Evolutionary conservation across 768 basidiomycete genomes (phyloP), one percentile per base, ranked within the genome.

Genomic region (Serendipita sp.): DNA sequence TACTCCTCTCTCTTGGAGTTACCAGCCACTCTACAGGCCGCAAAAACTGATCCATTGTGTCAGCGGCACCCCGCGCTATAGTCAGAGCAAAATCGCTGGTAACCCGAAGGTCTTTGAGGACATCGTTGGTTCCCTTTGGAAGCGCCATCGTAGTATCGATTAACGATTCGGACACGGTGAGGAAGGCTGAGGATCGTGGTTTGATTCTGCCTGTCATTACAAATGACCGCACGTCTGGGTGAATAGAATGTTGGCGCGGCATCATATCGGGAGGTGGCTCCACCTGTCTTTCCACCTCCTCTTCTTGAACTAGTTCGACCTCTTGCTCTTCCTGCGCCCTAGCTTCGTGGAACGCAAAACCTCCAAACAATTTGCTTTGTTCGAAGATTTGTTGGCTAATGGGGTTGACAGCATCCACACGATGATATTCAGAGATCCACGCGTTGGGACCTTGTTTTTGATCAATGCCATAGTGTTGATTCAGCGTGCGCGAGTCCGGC

Each of bases 321-420:
- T 82, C 81, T 66, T 82, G 81, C 66, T 81, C 81, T 67, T 81
- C 79, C 35, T 76, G 76, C 69, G 78, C 69, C 41, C 64, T 68
- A 28, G 38, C 66, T 24, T 70, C 67, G 13, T 56, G 41, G 3
- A 75, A 38, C 0, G 66, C 51, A 8, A 62, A 46, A 13, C 15
- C 45, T 13, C 18, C 18, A 18, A 46, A 46, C 13, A 46, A 18
- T 18, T 46, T 46, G 45, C 45, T 13, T 13, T 24, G 28, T 32
- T 28, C 11, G 11, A 11, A 16, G 30, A 54, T 54, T 28, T 54
- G 16, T 54, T 54, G 53, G 10, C 13, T 54, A 32, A 54, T 15
- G 13, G 16, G 13, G 13, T n/a, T 54, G 16, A 15, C 30, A 1
- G 13, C 13, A 54, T 11, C 24, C 53, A 28, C 24, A 24, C 24